A percentile compares a stretch with the other conserved stretches of the same genome.
Conservation (phyloP, 1,284 basidiomycete genomes). For the Malassezia equina region DNA sequence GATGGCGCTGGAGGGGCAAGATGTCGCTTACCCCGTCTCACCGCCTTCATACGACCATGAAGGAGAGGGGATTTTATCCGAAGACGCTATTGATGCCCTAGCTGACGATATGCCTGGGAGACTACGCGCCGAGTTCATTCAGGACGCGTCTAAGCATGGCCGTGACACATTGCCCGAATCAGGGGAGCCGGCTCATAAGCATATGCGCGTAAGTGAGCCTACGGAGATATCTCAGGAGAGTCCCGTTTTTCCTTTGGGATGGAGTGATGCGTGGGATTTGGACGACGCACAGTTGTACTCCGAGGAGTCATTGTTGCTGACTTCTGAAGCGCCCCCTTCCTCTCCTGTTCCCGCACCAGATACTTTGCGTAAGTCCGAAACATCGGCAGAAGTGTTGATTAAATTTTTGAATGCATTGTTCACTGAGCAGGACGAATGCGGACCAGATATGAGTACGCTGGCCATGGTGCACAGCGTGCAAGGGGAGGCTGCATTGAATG, state of each 20-base stretch:
- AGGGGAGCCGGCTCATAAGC: background rate
- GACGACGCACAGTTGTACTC: slow-evolving; percentile 17
- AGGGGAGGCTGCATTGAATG: background rate
- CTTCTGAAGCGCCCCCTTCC: slow-evolving; percentile 4
- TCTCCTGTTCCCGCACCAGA: background rate
- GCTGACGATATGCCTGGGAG: slow-evolving; percentile 9
- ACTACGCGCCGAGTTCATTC: background rate
- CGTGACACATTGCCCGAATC: background rate
- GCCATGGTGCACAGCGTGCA: background rate
- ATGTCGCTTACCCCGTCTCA: slow-evolving; percentile 4
- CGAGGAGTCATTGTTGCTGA: slow-evolving; percentile 8
- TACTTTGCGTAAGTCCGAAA: background rate
- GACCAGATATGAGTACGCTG: background rate
- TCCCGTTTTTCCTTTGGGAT: background rate
- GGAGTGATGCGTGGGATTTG: slow-evolving; percentile 12
- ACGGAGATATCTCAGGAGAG: background rate
- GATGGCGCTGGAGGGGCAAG: background rate
- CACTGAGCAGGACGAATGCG: background rate
- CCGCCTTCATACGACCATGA: background rate
- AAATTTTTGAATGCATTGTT: background rate
- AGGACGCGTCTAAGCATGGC: background rate
- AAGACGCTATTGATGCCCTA: background rate
- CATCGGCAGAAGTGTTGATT: background rate
- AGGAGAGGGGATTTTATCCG: background rate
- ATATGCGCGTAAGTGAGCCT: background rate